phyloP scores from a whole-genome alignment of 2,329 filamentous ascomycete species.

The Biscogniauxia marginata region DNA sequence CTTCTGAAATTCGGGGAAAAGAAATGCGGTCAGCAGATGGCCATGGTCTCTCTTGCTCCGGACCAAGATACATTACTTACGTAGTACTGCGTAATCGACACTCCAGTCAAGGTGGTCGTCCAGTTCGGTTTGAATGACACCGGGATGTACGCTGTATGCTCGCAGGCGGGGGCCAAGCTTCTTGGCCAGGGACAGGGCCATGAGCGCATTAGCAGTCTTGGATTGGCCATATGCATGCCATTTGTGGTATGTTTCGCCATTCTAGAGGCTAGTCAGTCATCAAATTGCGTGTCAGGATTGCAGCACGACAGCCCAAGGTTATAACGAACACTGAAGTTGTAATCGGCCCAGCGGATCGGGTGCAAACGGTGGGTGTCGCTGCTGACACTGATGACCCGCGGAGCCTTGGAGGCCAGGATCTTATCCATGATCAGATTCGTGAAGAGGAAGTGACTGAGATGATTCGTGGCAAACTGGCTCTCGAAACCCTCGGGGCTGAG shows the following conservation, averaged over 20 bases:
- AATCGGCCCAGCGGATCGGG: slow-evolving; percentile 43
- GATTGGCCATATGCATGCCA: slow-evolving; percentile 39
- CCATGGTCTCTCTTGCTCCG: too few species aligned
- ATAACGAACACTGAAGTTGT: slow-evolving; percentile 35
- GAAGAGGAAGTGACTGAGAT: slow-evolving; percentile 40
- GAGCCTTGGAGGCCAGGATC: slow-evolving; percentile 23
- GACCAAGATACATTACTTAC: not conserved
- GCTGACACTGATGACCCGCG: slow-evolving; percentile 43
- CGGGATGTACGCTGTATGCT: slow-evolving; percentile 37
- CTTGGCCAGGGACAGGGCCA: slow-evolving; percentile 18
- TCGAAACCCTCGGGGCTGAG: slow-evolving; percentile 37
- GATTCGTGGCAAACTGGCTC: slow-evolving; percentile 37
- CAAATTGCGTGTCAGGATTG: too few species aligned
- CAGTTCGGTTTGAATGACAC: slow-evolving; percentile 26
- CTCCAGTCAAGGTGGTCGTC: slow-evolving; percentile 9
- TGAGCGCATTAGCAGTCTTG: slow-evolving; percentile 37
- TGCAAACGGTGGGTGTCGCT: slow-evolving; percentile 43
- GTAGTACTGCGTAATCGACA: not conserved
- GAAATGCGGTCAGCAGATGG: too few species aligned
- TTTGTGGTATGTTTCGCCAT: slow-evolving; percentile 24
- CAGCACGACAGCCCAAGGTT: not conserved
- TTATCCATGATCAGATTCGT: slow-evolving; percentile 38
- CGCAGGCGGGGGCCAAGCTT: slow-evolving; percentile 14
- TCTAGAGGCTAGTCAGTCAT: not conserved
- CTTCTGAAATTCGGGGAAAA: not conserved